Conservation (phyloP, 345 rosid species). For the Melaleuca alternifolia region DNA sequence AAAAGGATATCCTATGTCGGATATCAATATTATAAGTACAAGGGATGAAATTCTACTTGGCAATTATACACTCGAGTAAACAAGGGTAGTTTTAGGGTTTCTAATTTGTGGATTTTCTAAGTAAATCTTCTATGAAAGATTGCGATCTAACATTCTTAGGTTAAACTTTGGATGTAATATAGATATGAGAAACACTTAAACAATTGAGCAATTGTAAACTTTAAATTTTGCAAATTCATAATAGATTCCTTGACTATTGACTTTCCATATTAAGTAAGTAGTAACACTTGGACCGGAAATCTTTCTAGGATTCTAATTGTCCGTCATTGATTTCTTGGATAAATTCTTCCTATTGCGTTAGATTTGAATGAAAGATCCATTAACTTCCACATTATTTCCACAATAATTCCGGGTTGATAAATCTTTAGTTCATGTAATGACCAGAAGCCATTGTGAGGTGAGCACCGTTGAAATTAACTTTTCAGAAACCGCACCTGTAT, state of each 20-base stretch:
- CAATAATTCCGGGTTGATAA: background rate
- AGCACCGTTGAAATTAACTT: background rate
- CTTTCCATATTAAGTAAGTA: background rate
- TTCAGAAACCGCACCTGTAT: background rate
- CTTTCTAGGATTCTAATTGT: fast-evolving
- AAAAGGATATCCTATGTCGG: background rate
- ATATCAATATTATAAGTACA: background rate
- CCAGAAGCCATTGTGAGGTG: background rate
- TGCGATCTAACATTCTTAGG: background rate
- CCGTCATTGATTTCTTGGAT: background rate
- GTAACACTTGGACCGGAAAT: fast-evolving
- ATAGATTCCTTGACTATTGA: background rate
- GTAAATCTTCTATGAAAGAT: background rate
- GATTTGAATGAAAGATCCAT: fast-evolving
- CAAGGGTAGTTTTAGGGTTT: too few relatives aligned
- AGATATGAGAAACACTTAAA: background rate
- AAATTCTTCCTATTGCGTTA: background rate
- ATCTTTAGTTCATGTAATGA: too few relatives aligned
- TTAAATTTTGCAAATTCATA: too few relatives aligned
- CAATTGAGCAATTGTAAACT: background rate
- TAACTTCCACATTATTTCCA: background rate
- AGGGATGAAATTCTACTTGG: background rate
- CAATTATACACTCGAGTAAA: background rate
- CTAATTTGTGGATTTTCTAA: fast-evolving
- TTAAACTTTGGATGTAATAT: fast-evolving